Evolutionary conservation across 1,139 yeast genomes (phyloP).

Genomic region (Hanseniaspora uvarum): DNA sequence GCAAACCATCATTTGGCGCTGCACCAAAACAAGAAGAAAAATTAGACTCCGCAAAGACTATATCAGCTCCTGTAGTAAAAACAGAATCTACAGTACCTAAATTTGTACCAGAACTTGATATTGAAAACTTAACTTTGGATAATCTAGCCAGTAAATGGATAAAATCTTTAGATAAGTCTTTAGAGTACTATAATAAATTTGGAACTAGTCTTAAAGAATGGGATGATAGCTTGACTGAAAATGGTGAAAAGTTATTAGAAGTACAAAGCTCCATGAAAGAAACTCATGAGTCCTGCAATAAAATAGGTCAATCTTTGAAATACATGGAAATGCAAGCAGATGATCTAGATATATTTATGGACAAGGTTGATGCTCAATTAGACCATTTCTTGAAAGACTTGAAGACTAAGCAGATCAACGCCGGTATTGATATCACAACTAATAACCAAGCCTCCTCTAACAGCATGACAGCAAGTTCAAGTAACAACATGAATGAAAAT

Average conservation of each 20-base stretch:
- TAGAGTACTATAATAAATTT: conserved; percentile 66
- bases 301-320: conserved; percentile 74
- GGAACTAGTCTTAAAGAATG: conserved; percentile 67
- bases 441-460: conserved; percentile 28
- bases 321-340: conserved; percentile 89
- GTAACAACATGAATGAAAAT: conserved; percentile 22
- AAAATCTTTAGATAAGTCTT: conserved; percentile 62
- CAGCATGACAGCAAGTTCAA: conserved; percentile 18
- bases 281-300: conserved; percentile 51
- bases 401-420: conserved; percentile 30
- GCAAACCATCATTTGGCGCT: conserved; percentile 19
- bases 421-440: conserved; percentile 1
- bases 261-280: conserved; percentile 15
- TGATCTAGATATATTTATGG: conserved; percentile 72
- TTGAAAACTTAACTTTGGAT: conserved; percentile 84
- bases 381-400: conserved; percentile 61
- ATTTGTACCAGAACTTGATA: conserved; percentile 58
- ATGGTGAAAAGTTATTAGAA: conserved; percentile 83
- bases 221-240: conserved; percentile 74
- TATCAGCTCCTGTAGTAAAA: conserved; percentile 20
- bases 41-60: conserved; percentile 22
- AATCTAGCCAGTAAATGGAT: conserved; percentile 93
- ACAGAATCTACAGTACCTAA: conserved; percentile 10
- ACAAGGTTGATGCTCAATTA: conserved; percentile 41
- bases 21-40: conserved; percentile 27